Percentiles rank a stretch among this genome's conserved stretches.
Conservation (phyloP, 768 basidiomycete genomes). For the Suillus subluteus region DNA sequence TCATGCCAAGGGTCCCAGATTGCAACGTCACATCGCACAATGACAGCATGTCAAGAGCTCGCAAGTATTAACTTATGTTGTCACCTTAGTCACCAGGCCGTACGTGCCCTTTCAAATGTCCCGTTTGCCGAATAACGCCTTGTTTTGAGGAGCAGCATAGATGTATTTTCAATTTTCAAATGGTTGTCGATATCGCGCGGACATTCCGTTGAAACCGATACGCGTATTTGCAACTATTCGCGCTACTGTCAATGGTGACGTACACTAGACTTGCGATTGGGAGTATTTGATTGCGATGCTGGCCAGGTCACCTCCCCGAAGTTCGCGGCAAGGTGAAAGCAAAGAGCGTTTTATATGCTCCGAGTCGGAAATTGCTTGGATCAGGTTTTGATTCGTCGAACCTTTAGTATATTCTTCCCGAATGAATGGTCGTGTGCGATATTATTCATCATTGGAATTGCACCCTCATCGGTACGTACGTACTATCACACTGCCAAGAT, state of each 20-base stretch:
- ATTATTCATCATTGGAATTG: no score
- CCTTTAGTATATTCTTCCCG: neutral
- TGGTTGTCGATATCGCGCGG: neutral
- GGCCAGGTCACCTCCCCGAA: neutral
- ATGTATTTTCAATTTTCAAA: neutral
- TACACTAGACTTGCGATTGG: neutral
- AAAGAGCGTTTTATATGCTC: neutral
- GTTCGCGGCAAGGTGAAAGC: neutral
- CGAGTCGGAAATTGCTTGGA: conserved; percentile 5
- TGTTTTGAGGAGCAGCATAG: neutral
- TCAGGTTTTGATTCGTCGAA: neutral
- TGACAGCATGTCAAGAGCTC: conserved; percentile 3
- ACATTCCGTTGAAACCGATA: neutral
- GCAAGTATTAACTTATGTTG: neutral
- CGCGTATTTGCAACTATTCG: no score
- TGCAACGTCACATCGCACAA: conserved; percentile 6
- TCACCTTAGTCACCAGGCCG: conserved; percentile 3
- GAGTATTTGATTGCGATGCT: neutral
- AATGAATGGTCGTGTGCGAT: neutral
- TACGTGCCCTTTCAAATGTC: no score
- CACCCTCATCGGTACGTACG: no score
- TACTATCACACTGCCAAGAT: neutral
- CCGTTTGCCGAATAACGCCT: neutral
- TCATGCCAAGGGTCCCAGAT: neutral
- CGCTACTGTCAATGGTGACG: neutral